Percentiles rank a stretch among this genome's conserved stretches.
These are phyloP conservation scores for Herpetomonas samuelpessoai DNA, from an alignment of 208 protist genomes.

Conservation along the genomic window DNA sequence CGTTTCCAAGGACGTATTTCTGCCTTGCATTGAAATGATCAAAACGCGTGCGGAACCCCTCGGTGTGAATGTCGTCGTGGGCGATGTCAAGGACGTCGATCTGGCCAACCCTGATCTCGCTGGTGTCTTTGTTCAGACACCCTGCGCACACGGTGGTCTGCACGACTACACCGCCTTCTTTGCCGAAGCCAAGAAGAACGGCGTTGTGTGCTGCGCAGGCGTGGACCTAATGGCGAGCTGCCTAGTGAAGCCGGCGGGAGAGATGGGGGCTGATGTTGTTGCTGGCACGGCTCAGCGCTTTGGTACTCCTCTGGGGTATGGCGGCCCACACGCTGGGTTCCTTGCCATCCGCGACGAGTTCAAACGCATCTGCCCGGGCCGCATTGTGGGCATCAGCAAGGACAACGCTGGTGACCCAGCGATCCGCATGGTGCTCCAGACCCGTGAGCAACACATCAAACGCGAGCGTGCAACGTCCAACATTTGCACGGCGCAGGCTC, in stretches of 20 bases:
- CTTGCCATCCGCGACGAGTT: slow-evolving; percentile 89
- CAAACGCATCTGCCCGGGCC: slow-evolving; percentile 92
- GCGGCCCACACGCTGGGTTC: slow-evolving; percentile 98
- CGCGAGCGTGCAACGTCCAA: slow-evolving; percentile 95
- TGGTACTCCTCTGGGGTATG: slow-evolving; percentile 94
- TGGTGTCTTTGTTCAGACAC: slow-evolving; percentile 95
- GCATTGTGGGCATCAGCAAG: slow-evolving; percentile 96
- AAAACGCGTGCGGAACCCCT: slow-evolving; percentile 72
- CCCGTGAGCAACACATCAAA: slow-evolving; percentile 98
- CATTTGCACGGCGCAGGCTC: slow-evolving; percentile 98
- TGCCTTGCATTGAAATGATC: slow-evolving; percentile 68
- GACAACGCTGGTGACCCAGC: slow-evolving; percentile 90
- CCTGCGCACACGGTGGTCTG: slow-evolving; percentile 84
- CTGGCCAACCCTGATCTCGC: slow-evolving; percentile 55
- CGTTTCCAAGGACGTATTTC: slow-evolving; percentile 57
- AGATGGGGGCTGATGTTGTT: slow-evolving; percentile 95
- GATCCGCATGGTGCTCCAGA: slow-evolving; percentile 97
- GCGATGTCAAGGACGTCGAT: slow-evolving; percentile 60
- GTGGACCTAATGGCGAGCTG: slow-evolving; percentile 95
- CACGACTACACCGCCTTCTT: slow-evolving; percentile 82
- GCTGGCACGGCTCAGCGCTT: slow-evolving; percentile 95
- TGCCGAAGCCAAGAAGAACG: slow-evolving; percentile 43
- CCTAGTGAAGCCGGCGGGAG: slow-evolving; percentile 90
- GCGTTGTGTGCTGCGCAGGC: slow-evolving; percentile 74
- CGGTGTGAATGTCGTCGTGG: slow-evolving; percentile 88